Base-by-base conservation (phyloP, 2,329 filamentous ascomycete species). In the Cyclaneusma minus region DNA sequence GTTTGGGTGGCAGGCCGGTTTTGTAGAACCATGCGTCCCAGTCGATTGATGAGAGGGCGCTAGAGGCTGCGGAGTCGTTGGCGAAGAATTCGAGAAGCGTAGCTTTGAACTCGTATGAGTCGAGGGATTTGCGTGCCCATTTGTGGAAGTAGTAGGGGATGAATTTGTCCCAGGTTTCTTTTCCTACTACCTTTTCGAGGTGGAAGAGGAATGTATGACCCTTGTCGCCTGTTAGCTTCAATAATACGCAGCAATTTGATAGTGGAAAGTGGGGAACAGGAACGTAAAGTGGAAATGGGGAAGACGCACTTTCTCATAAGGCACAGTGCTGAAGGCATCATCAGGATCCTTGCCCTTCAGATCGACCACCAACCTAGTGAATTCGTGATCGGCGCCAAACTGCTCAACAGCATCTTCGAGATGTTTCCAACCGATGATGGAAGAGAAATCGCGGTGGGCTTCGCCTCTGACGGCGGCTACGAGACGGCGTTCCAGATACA, bases 351-450 rank as follows among this genome's bases (percentile, higher is more conserved):
- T 76, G 31, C 82, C 83, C 47, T 87, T 80, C 36, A 95, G 74
- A 47, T 82, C 74, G 33, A 85, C 68, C 38, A 93, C 72, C 28
- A 98, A 65, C 50, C 91, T 91, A 6, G 89, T 98, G 56, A 89
- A 95, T 41, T 87, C 78, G 47, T 93, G 84, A 37, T 91, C 78
- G 27, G 70, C 60, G 20, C 87, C 87, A 42, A 76, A 89, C 20
- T 73, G 64, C 17, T 76, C 62, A 18, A 95, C 71, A 5, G 81
- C 70, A 43, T 93, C 84, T 53, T 78, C 68, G 68, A 33, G 10
- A 3, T 76, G 68, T 47, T 92, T 89, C 87, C 87, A 95, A 32
- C 89, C 89, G 37, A 94, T 91, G 37, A 95, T 92, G 36, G 87
- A 76, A 6, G 81, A 91, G 51, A 98, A 95, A 54, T 94, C 80